These are phyloP conservation scores for Metarhizium guizhouense DNA, from an alignment of 2,329 filamentous ascomycete genomes.

Conservation along the genomic window DNA sequence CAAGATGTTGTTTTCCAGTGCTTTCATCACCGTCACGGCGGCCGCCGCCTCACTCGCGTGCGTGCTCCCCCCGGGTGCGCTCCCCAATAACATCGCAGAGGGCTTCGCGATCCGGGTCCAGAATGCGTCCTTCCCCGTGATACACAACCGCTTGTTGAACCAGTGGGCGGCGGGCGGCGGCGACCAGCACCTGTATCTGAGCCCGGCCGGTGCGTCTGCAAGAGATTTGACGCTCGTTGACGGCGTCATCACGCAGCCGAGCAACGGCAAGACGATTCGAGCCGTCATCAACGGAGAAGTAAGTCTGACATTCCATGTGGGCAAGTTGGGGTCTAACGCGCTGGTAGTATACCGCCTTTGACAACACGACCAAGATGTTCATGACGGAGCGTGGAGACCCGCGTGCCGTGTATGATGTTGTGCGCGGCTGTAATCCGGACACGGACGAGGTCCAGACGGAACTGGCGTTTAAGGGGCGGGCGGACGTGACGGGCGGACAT, in stretches of 20 bases:
- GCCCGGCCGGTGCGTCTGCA: slow-evolving; percentile 26
- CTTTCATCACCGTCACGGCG: neutral
- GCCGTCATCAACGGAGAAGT: slow-evolving; percentile 38
- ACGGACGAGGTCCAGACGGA: slow-evolving; percentile 30
- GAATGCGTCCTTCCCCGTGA: slow-evolving; percentile 22
- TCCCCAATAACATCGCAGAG: slow-evolving; percentile 22
- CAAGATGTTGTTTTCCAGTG: neutral
- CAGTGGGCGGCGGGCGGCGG: slow-evolving; percentile 26
- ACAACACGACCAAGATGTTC: slow-evolving; percentile 39
- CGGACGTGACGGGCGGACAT: slow-evolving; percentile 22
- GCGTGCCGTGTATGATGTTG: slow-evolving; percentile 29
- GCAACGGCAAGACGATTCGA: slow-evolving; percentile 17
- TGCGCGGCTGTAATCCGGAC: slow-evolving; percentile 31
- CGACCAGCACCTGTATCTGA: slow-evolving; percentile 31
- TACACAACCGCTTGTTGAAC: slow-evolving; percentile 29
- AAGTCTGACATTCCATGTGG: neutral
- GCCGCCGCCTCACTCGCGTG: slow-evolving; percentile 15
- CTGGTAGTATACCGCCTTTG: slow-evolving; percentile 27
- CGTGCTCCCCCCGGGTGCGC: slow-evolving; percentile 17
- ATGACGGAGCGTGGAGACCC: slow-evolving; percentile 36
- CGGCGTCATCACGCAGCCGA: slow-evolving; percentile 23
- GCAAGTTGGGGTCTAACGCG: too few relatives aligned
- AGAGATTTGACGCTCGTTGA: slow-evolving; percentile 27
- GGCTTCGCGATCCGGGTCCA: slow-evolving; percentile 29
- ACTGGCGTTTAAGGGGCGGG: slow-evolving; percentile 24